Percentiles rank a stretch among this genome's conserved stretches.
phyloP scores from a whole-genome alignment of 1,139 yeast genomes.

The Saccharomyces hybrid region DNA sequence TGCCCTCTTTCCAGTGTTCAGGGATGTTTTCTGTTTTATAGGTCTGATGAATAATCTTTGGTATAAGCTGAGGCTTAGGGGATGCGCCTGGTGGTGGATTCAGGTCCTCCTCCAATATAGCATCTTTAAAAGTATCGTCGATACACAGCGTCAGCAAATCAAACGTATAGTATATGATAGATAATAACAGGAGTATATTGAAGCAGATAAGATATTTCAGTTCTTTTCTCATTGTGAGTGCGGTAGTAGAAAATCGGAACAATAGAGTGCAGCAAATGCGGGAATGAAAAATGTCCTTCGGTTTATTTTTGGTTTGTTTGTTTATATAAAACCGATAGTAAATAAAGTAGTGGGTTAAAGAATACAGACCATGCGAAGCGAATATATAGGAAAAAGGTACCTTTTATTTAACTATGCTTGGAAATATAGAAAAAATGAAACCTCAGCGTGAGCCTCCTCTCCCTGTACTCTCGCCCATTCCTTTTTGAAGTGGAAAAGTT shows the following conservation, averaged over 20 bases:
- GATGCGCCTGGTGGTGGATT: conserved; percentile 33
- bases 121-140: conserved; percentile 64
- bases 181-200: conserved; percentile 48
- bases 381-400: background rate
- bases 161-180: conserved; percentile 55
- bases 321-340: background rate
- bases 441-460: background rate
- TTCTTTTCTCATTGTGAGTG: conserved; percentile 42
- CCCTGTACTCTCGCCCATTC: background rate
- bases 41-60: conserved; percentile 93
- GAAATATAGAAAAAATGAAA: background rate
- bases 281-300: background rate
- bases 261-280: background rate
- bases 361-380: background rate
- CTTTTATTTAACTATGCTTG: background rate
- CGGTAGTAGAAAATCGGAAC: background rate
- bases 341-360: background rate
- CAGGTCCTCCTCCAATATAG: conserved; percentile 52
- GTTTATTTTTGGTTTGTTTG: background rate
- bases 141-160: conserved; percentile 70
- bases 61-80: conserved; percentile 43
- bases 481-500: background rate
- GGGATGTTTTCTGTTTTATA: conserved; percentile 76
- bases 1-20: conserved; percentile 72
- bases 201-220: conserved; percentile 51